Evolutionary conservation across 306 rosid genomes (phyloP).

Genomic region (Quercus parvula): DNA sequence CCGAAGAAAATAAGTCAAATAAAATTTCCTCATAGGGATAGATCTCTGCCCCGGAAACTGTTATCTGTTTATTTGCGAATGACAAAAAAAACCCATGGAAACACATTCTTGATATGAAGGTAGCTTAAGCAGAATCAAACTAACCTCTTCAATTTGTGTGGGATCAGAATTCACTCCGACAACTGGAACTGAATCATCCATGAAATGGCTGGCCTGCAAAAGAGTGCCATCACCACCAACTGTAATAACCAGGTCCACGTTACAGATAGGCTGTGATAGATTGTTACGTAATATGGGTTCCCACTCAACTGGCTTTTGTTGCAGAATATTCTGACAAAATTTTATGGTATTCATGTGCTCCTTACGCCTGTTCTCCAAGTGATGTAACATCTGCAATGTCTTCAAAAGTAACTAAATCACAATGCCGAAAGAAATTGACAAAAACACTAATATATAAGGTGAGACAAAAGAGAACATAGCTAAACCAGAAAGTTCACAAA

Average conservation of each 20-base stretch:
- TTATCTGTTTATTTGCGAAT: slow-evolving; percentile 1
- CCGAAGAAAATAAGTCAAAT: slow-evolving; percentile 21
- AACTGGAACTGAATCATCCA: slow-evolving; percentile 70
- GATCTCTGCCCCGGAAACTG: background rate
- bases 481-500: background rate
- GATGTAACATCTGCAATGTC: slow-evolving; percentile 48
- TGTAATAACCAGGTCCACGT: slow-evolving; percentile 78
- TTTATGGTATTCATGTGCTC: slow-evolving; percentile 69
- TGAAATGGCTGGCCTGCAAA: slow-evolving; percentile 79
- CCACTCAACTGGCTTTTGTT: slow-evolving; percentile 71
- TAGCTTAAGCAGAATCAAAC: background rate
- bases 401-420: slow-evolving; percentile 14
- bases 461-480: background rate
- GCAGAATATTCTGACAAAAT: slow-evolving; percentile 68
- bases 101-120: slow-evolving; percentile 10
- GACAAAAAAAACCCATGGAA: slow-evolving; percentile 2
- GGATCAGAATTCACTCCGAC: slow-evolving; percentile 99
- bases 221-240: slow-evolving; percentile 97
- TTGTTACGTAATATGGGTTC: slow-evolving; percentile 44
- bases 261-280: slow-evolving; percentile 54
- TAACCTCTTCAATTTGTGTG: slow-evolving; percentile 71
- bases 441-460: background rate
- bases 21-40: slow-evolving; percentile 4
- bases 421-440: background rate
- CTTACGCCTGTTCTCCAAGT: slow-evolving; percentile 60